Evolutionary conservation across 1,284 basidiomycete genomes (phyloP).

Genomic region (Sanghuangporus sanghuang): DNA sequence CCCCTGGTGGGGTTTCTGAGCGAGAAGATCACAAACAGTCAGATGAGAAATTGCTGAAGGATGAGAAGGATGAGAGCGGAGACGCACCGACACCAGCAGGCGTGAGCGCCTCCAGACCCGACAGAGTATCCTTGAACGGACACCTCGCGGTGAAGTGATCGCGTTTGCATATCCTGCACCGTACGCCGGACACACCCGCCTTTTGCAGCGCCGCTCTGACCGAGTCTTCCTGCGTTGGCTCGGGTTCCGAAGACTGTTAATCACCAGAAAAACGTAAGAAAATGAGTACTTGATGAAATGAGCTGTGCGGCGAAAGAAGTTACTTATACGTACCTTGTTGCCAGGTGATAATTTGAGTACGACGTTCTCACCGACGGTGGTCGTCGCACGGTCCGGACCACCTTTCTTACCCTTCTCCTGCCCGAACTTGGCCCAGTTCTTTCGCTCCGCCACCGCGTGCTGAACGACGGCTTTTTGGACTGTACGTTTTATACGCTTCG

Average conservation of each 20-base stretch:
- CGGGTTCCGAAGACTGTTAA: conserved; percentile 53
- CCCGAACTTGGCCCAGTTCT: conserved; percentile 94
- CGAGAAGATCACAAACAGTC: background rate
- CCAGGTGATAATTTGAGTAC: conserved; percentile 82
- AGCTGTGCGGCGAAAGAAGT: background rate
- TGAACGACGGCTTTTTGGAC: conserved; percentile 92
- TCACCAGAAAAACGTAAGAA: background rate
- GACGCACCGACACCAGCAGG: conserved; percentile 26
- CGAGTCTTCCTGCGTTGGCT: conserved; percentile 65
- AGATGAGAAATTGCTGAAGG: background rate
- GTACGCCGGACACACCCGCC: conserved; percentile 82
- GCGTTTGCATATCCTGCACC: conserved; percentile 94
- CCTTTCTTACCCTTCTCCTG: conserved; percentile 83
- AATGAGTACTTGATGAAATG: background rate
- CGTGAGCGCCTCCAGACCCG: conserved; percentile 65
- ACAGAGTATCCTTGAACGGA: conserved; percentile 94
- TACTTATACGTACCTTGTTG: conserved; percentile 58
- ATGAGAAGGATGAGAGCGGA: background rate
- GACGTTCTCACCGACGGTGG: conserved; percentile 93
- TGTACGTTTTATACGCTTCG: conserved; percentile 81
- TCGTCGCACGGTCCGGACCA: conserved; percentile 92
- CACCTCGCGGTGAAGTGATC: conserved; percentile 98
- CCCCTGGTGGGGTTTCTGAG: conserved; percentile 40
- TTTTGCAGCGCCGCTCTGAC: conserved; percentile 67
- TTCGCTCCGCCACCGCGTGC: conserved; percentile 89